Evolutionary conservation across 2,329 filamentous ascomycete genomes (phyloP), one percentile per base, ranked within the genome.

Genomic region (Fusarium paranaense): DNA sequence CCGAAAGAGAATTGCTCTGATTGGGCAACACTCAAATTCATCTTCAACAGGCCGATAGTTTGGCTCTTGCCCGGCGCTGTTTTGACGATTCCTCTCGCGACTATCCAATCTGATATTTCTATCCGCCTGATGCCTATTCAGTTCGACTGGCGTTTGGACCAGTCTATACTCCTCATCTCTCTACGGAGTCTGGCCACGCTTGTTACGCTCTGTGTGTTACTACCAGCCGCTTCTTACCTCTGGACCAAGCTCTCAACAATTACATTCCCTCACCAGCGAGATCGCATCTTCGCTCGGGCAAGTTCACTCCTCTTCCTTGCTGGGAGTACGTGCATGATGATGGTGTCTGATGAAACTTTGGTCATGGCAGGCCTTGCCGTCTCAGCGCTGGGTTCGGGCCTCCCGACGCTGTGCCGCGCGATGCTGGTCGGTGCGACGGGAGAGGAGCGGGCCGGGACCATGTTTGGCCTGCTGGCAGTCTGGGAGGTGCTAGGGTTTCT

Each of bases 51-150:
- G 9, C 78, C 79, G 11, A 50, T 65, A 9, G n/a, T 76, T 25
- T 75, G 66, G 62, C 70, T 79, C 59, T 52, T 80, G 20, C 78
- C 79, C 1, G 78, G 72, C 10, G 64, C 76, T 9, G 38, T 77
- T 50, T 71, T 79, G 56, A 57, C 69, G 10, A 73, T 78, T 9
- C 76, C 78, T 11, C 61, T 74, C 9, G 74, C 71, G 5, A 74
- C 69, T 5, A 61, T 70, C 3, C 77, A 80, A 20, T 73, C 73
- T 2, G 75, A 75, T 13, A 70, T 75, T n/a, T 37, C 77, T 16
- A 47, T 76, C 22, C 77, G 76, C 7, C 33, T 80, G 18, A 76
- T 80, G 77, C 76, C 75, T 8, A 58, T 79, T 32, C 74, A 73
- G n/a, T 80, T 80, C 68, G 38, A 67, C 33, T 76, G 76, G 79